Base-by-base conservation (phyloP, 352 stramenopile species). In the Globisporangium nunn region DNA sequence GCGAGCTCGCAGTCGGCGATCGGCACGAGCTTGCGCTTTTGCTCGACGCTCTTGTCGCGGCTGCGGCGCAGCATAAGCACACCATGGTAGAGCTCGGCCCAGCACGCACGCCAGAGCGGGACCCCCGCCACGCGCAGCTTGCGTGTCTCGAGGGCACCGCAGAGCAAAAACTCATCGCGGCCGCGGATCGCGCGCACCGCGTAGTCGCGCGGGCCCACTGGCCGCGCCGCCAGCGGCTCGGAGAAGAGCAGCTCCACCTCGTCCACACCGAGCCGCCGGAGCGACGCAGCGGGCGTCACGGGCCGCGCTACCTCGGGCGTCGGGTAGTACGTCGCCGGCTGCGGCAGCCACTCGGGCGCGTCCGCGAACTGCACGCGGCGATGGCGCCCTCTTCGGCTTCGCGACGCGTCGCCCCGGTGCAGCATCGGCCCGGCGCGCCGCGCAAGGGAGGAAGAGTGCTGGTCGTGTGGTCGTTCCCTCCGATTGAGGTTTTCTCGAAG, bases 51-150 rank as follows among this genome's bases (percentile, higher is more conserved):
- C n/a, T 70, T 72, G 51, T 85, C 74, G 48, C 74, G 81, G 37
- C 63, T 73, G 47, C 71, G 77, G 53, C 81, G 67, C 37, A 88
- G 58, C 50, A 88, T 74, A 46, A 91, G 47, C 31, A 91, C 74
- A 44, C 79, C 75, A 52, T 81, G 77, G 58, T 82, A 85, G 39
- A 91, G 64, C 56, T 91, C 81, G 30, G 72, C 77, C 78, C 79
- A 89, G 55, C 65, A 77, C n/a, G 74, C 72, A 43, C 43, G 61
- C 76, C 76, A 87, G 4, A 56, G 65, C 14, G 68, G 68, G 44
- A 81, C 52, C 0, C 73, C 74, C 23, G 23, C 23, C 61, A 87
- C 58, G 56, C 78, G 67, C 35, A 69, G 56, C 12, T 73, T 69
- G 11, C 69, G 61, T 14, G 72, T 64, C n/a, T 87, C 68, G 23